Base-by-base conservation (phyloP, 495 filamentous ascomycete genomes). In the Penicillium malachiteum region DNA sequence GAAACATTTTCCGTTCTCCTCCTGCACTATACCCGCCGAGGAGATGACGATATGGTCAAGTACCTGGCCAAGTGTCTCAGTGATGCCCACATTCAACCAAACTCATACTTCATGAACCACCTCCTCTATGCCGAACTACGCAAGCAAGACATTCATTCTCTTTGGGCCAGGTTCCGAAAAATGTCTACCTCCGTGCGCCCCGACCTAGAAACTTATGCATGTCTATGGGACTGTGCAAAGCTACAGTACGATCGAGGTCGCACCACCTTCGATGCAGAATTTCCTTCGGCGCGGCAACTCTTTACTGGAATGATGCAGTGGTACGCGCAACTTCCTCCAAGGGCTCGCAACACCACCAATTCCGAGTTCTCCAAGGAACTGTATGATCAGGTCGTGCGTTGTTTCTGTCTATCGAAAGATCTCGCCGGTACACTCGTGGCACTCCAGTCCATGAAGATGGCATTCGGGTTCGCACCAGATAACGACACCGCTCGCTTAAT, bases 1-100 rank as follows among this genome's bases (percentile, higher is more conserved):
- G 89, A 93, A 59, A 93, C 89, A 0, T 91, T 91, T 58, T 87
- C 81, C 0, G 74, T 93, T 17, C 80, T 93, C 32, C 81, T 90
- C 18, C 78, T 87, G 38, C 83, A 89, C 56, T 91, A 91, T 64
- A 81, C 78, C 45, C 78, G 81, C 45, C 79, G 87, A 38, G 71
- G 81, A 12, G 78, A 84, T 26, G 75, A 82, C 48, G 66, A 73
- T 5, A 77, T 80, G 59, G 74, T 87, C 49, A 64, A 78, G 45
- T 73, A 84, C 38, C 70, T 92, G 10, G 81, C 81, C 60, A 71
- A 78, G 34, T 78, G 76, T 17, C 78, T 91, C 41, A 63, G 71
- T 33, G 65, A 80, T 40, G 79, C 86, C 13, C 81, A 85, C 45
- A 81, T 92, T 52, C 71, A 71, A 17, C 80, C 87, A 7, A 85